These are phyloP conservation scores for Ophiostoma quercus DNA, from an alignment of 2,329 filamentous ascomycete species.

Conservation along the genomic window DNA sequence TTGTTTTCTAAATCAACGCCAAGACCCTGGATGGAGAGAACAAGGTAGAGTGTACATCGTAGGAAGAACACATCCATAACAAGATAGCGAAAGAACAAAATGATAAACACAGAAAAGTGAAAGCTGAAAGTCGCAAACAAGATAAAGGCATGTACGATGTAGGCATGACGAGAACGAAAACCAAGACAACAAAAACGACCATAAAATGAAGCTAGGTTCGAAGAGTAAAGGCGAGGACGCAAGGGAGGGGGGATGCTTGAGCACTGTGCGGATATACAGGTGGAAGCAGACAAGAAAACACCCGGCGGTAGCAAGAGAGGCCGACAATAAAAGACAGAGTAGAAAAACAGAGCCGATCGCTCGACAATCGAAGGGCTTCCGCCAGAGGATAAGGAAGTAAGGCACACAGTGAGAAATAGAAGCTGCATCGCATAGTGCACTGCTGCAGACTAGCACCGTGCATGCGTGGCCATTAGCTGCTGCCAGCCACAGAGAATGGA, in stretches of 20 bases:
- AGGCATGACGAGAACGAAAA: not conserved
- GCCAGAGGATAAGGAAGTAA: too few relatives aligned
- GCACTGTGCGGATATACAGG: too few relatives aligned
- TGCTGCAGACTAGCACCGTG: not conserved
- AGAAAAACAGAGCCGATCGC: not conserved
- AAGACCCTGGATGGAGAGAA: not conserved
- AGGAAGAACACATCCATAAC: not conserved
- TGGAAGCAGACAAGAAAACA: not conserved
- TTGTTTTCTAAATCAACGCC: not conserved
- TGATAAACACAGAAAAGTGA: too few relatives aligned
- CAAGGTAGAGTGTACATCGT: not conserved
- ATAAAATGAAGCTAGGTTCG: not conserved
- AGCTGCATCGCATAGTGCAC: not conserved
- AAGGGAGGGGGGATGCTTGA: not conserved
- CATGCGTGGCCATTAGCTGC: not conserved
- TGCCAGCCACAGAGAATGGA: not conserved
- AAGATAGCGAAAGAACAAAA: not conserved
- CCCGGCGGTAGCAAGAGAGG: not conserved
- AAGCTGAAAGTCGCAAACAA: too few relatives aligned
- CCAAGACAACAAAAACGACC: not conserved
- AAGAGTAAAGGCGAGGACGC: not conserved
- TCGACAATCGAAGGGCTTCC: not conserved
- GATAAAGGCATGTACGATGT: too few relatives aligned
- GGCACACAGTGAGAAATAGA: not conserved
- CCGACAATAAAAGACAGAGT: not conserved